Conservation (phyloP, 306 rosid genomes). For the Pyrus betulifolia region DNA sequence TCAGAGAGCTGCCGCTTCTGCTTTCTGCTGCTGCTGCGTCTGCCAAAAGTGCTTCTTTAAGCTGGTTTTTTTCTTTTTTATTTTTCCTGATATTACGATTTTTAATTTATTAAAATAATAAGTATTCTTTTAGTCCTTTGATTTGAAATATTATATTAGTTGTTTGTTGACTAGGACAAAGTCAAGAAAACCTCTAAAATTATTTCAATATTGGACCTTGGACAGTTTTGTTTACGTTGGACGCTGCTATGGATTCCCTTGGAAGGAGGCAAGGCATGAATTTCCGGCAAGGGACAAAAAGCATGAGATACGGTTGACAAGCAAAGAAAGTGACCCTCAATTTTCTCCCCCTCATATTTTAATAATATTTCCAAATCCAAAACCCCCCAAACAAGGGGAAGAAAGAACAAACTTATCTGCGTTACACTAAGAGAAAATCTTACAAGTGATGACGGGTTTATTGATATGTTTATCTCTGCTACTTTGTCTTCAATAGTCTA, state of each 20-base stretch:
- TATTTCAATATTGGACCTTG: too few species aligned
- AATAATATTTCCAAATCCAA: conserved; percentile 8
- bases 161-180: too few species aligned
- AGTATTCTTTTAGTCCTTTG: conserved; percentile 18
- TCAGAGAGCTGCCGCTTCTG: not conserved
- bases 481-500: too few species aligned
- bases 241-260: conserved; percentile 52
- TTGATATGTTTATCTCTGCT: not conserved
- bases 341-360: conserved; percentile 1
- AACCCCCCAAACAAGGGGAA: conserved; percentile 24
- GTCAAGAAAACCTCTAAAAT: too few species aligned
- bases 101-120: too few species aligned
- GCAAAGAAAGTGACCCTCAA: conserved; percentile 48
- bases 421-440: not conserved
- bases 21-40: not conserved
- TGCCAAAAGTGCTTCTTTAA: conserved; percentile 12
- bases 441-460: not conserved
- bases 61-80: not conserved
- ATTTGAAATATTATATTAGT: conserved; percentile 33
- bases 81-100: not conserved
- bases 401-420: conserved; percentile 13
- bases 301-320: conserved; percentile 59
- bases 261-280: conserved; percentile 76
- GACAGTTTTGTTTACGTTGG: conserved; percentile 24
- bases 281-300: conserved; percentile 78